A percentile compares a stretch with the other conserved stretches of the same genome.
Evolutionary conservation across 352 stramenopile species (phyloP).

Genomic region (Peronospora belbahrii): DNA sequence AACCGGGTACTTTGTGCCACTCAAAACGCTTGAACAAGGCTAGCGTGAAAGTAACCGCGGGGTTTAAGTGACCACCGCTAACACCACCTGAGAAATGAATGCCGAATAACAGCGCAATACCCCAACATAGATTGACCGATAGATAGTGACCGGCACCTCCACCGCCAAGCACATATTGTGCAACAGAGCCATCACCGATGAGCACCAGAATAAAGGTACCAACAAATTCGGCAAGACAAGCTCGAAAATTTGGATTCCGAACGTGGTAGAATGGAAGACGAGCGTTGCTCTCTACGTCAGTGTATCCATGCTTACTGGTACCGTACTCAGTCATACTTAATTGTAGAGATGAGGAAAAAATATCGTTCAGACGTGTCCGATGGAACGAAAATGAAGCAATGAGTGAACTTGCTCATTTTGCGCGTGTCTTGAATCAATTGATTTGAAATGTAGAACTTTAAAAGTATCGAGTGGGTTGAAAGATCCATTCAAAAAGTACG

Average conservation of each 20-base stretch:
- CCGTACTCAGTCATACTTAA: conserved; percentile 32
- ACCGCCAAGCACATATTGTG: conserved; percentile 44
- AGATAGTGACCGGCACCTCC: conserved; percentile 43
- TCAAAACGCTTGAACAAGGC: conserved; percentile 46
- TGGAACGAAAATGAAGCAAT: conserved; percentile 20
- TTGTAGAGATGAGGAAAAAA: neutral
- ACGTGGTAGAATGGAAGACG: conserved; percentile 27
- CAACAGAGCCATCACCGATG: conserved; percentile 52
- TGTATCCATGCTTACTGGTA: conserved; percentile 23
- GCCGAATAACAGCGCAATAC: conserved; percentile 50
- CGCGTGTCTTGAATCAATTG: neutral
- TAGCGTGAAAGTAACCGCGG: conserved; percentile 46
- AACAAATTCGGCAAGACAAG: conserved; percentile 57
- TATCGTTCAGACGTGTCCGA: conserved; percentile 4
- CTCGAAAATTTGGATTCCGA: conserved; percentile 32
- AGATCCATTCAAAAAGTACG: conserved; percentile 12
- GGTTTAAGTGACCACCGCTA: conserved; percentile 57
- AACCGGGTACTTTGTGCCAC: conserved; percentile 46
- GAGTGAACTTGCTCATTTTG: conserved; percentile 2
- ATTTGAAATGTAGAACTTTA: conserved; percentile 8
- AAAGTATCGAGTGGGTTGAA: neutral
- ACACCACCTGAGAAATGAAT: conserved; percentile 50
- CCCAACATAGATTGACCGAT: conserved; percentile 48
- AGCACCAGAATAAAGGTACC: conserved; percentile 55
- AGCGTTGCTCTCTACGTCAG: conserved; percentile 25